Evolutionary conservation across 2,329 filamentous ascomycete genomes (phyloP), one percentile per base, ranked within the genome.

Genomic region (Periconia digitata): DNA sequence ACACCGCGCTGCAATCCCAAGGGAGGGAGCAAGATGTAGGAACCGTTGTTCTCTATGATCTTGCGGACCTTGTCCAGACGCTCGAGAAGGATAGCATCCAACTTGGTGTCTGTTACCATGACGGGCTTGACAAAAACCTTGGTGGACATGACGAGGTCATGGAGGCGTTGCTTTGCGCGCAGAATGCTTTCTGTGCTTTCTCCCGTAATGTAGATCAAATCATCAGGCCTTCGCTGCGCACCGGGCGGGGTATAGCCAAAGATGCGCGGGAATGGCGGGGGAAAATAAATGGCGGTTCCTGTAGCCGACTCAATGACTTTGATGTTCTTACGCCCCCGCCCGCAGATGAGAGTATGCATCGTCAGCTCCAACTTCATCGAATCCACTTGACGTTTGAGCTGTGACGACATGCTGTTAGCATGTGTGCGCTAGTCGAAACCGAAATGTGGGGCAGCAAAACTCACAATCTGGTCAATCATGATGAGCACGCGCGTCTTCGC

Each of bases 271-370:
- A 97, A 97, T 1, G 92, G 88, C 7, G 92, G 91, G 22, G 94
- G 94, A 67, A 99, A 97, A 75, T 99, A 99, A 63, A 99, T 97
- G 55, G 94, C 92, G 8, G 94, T 97, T 63, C 92, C 90, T 13
- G 94, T 97, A 22, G 88, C 85, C 13, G 94, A 95, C 73, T 99
- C 94, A 65, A 99, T 96, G 63, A 94, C 78, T 77, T 97, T 97
- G 76, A 99, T 96, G 71, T 96, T 96, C 78, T 96, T 95, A 60
- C 94, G 84, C 60, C 92, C 92, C 41, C 94, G 89, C 41, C 94
- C 94, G 70, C 92, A 96, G 42, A 97, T 85, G 46, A 96, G 80
- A 49, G 91, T 94, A 70, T 99, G 94, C 68, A 96, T 82, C 21
- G 90, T 89, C 42, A 92, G 76, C 60, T 96, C 92, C 50, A 96